Base-by-base conservation (phyloP, 202 grass and related monocot genomes). In the Digitaria exilis region DNA sequence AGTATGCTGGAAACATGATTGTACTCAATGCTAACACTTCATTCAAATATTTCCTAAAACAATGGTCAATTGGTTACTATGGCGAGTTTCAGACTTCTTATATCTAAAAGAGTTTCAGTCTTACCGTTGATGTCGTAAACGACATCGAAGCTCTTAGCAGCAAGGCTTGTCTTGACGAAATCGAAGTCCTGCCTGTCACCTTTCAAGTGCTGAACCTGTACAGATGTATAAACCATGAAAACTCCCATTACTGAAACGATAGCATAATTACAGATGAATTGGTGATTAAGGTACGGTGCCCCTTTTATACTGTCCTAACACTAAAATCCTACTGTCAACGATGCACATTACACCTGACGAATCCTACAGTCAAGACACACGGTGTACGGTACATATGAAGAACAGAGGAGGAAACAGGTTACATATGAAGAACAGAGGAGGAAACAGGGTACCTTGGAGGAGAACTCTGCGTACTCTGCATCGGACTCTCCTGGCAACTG, bases 101-200 rank as follows among this genome's bases (percentile, higher is more conserved):
- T 4, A 10, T 14, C 54, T 0, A 26, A 14, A 37, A 3, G 16
- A 58, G 19, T 24, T 25, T 24, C 42, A 18, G 26, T 35, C 4
- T 19, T 92, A 96, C 93, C 96, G 18, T 98, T 98, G 35, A 99
- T 99, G 78, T 99, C 93, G 15, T 99, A 99, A 71, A 99, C 86
- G 10, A 92, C 88, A 89, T 99, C 86, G 42, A 87, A 99, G 31
- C 96, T 93, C 78, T 92, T 91, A 16, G 87, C 89, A 69, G 91
- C 42, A 42, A 99, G 83, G 78, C 81, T 99, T 24, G 93, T 86
- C 87, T 96, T 99, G 21, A 99, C 96, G 65, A 96, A 99, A 24
- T 99, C 93, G 51, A 92, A 99, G 79, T 99, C 96, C 31, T 88
- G 66, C 64, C 91, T 92, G 81, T 99, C 96, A 75, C 93, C 93